A percentile compares a stretch with the other conserved stretches of the same genome.
These are phyloP conservation scores for Logfia minima DNA, from an alignment of 129 eudicot genomes.

Conservation along the genomic window DNA sequence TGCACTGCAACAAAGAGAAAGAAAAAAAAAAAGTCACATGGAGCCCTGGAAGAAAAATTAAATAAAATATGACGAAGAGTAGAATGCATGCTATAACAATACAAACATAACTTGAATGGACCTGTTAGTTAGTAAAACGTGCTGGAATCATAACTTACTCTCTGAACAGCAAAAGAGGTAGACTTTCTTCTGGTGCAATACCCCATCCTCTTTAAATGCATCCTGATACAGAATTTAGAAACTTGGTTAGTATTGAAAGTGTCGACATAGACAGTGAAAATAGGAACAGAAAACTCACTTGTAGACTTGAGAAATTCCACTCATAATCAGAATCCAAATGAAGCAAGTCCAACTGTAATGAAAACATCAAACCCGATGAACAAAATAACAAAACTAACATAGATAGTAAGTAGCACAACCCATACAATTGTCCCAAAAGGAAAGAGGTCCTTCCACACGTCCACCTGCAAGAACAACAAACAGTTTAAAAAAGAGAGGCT, in stretches of 20 bases:
- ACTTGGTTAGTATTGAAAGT: neutral
- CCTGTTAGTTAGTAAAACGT: too few relatives aligned
- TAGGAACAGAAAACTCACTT: constrained; percentile 50
- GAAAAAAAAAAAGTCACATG: neutral
- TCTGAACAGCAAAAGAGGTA: constrained; percentile 82
- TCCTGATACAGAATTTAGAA: constrained; percentile 38
- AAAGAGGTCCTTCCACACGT: too few relatives aligned
- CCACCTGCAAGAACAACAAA: too few relatives aligned
- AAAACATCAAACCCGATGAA: neutral
- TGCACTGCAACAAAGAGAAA: constrained; percentile 60
- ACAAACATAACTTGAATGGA: neutral
- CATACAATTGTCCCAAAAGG: too few relatives aligned
- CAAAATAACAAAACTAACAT: too few relatives aligned
- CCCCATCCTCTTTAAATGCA: constrained; percentile 77
- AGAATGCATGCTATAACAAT: neutral
- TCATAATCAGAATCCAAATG: constrained; percentile 78
- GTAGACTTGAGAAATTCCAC: constrained; percentile 79
- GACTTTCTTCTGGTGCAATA: constrained; percentile 58
- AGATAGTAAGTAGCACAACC: too few relatives aligned
- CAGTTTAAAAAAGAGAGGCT: too few relatives aligned
- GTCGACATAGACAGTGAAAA: too few relatives aligned
- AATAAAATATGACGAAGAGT: neutral
- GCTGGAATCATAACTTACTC: constrained; percentile 49
- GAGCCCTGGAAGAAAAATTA: neutral
- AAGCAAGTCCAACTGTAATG: constrained; percentile 83